Conservation (phyloP, 2,329 filamentous ascomycete genomes). For the Colletotrichum scovillei region DNA sequence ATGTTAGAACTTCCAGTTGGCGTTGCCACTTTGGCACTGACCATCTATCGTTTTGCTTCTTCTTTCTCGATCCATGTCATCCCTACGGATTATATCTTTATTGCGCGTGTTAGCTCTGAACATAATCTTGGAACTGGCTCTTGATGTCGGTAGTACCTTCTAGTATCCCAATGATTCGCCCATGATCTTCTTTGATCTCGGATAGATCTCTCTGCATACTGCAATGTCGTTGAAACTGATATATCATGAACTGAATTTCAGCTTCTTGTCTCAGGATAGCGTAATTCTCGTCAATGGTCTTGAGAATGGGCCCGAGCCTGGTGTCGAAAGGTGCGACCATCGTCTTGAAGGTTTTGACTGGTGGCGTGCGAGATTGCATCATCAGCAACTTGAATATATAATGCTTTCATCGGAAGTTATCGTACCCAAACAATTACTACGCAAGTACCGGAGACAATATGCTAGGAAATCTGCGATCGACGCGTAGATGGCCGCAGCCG, state of each 20-base stretch:
- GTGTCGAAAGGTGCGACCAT: neutral
- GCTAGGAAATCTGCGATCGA: neutral
- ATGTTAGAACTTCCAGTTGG: neutral
- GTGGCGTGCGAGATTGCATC: neutral
- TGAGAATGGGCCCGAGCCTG: neutral
- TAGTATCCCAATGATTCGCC: neutral
- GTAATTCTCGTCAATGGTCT: neutral
- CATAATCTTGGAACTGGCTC: neutral
- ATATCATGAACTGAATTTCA: neutral
- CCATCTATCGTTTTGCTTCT: too few relatives aligned
- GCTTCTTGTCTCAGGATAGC: neutral
- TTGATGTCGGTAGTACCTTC: neutral
- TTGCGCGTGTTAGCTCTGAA: neutral
- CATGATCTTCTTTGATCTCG: neutral
- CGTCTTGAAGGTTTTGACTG: neutral
- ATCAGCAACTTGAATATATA: neutral
- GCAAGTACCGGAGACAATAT: neutral
- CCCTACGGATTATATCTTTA: neutral
- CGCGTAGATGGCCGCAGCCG: rapidly evolving
- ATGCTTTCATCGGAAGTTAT: neutral
- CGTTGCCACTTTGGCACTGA: too few relatives aligned
- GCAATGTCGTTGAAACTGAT: neutral
- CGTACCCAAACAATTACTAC: neutral
- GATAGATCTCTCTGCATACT: neutral
- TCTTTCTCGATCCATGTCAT: neutral